Evolutionary conservation across 345 rosid genomes (phyloP), one percentile per base, ranked within the genome.

Genomic region (Nephelium lappaceum): DNA sequence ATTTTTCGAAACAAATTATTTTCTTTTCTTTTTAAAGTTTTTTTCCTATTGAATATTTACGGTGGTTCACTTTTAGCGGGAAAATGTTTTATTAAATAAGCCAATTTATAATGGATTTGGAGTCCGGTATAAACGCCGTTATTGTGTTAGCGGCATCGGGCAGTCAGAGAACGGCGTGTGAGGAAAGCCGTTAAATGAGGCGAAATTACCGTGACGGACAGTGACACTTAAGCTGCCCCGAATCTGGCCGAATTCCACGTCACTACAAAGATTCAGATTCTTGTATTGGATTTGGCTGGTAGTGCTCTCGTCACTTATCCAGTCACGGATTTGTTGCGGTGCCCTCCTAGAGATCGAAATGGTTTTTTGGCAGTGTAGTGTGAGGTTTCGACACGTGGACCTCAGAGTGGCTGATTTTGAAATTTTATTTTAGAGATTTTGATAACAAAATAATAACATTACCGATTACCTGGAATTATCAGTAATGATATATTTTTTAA

Each of bases 61-160:
- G 1, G 5, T 21, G n/a, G 15, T 0, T n/a, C 15, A 16, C 25
- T 39, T 77, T 81, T 81, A 83, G 89, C 89, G 87, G 86, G 91
- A 84, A 77, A 8, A 11, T 73, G 8, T 60, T 58, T 61, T 14
- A 77, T 84, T 38, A 79, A 81, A 24, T 74, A 82, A n/a, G 68
- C 79, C 42, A 72, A 6, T 81, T 68, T 2, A 76, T 41, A 45
- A 16, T 27, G 53, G 69, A 41, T 57, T 71, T 84, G 6, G 25
- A 41, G 77, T 81, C 86, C 87, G 87, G 31, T 15, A 41, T 14
- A 38, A 58, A 73, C 11, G 74, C 31, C 72, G 75, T 80, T 67
- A 7, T 49, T n/a, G 11, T 57, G 24, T 18, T 16, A 4, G 23
- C 7, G 23, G 21, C 3, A 3, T n/a, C 8, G 23, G 64, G 60